Conservation (phyloP, 1,284 basidiomycete genomes). For the Tausonia pullulans region DNA sequence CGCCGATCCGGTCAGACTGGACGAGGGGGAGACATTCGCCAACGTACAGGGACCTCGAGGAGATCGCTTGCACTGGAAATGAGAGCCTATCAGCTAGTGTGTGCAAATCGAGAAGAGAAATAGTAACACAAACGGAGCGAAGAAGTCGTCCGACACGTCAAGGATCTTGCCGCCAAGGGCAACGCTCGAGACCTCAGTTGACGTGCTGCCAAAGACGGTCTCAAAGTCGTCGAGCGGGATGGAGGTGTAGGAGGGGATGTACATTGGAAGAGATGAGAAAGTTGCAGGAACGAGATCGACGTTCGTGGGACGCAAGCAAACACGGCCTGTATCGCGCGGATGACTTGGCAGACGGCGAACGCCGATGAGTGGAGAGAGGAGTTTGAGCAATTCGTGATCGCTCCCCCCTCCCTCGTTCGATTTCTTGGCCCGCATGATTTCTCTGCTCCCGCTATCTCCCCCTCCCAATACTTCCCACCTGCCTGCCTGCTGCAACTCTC, state of each 20-base stretch:
- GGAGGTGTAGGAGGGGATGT: constrained; percentile 21
- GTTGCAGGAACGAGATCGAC: too few species aligned
- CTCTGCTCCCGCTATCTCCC: neutral
- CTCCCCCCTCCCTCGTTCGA: too few species aligned
- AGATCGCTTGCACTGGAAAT: constrained; percentile 52
- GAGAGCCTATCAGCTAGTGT: neutral
- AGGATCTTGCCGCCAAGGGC: constrained; percentile 68
- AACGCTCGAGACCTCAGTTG: constrained; percentile 79
- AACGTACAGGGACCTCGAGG: constrained; percentile 59
- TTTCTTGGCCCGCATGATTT: too few species aligned
- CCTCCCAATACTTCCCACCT: too few species aligned
- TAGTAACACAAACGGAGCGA: constrained; percentile 47
- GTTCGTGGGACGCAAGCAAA: too few species aligned
- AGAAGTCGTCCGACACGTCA: constrained; percentile 88
- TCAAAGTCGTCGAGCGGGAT: constrained; percentile 48
- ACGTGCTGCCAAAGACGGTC: constrained; percentile 43
- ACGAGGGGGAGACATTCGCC: constrained; percentile 1
- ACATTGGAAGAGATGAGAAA: too few species aligned
- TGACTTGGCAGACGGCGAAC: too few species aligned
- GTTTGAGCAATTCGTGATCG: too few species aligned
- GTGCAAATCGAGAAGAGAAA: neutral
- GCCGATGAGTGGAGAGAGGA: too few species aligned
- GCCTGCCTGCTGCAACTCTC: too few species aligned
- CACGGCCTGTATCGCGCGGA: too few species aligned
- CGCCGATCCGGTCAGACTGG: neutral